These are phyloP conservation scores for Russula virescens DNA, from an alignment of 768 basidiomycete genomes.

Conservation along the genomic window DNA sequence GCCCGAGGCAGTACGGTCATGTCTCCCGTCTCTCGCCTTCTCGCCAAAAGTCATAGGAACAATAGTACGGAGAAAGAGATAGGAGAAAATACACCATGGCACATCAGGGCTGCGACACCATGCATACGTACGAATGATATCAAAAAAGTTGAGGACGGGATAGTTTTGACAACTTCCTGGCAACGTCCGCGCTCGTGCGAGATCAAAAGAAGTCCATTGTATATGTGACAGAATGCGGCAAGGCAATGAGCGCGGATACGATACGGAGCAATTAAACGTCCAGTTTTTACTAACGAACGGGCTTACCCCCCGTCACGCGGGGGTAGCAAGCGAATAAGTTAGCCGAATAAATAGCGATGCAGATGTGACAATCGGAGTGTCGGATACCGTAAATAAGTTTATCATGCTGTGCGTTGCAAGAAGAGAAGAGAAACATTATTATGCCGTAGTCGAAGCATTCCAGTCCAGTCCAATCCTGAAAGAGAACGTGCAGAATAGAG, in stretches of 20 bases:
- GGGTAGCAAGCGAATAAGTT: constrained; percentile 16
- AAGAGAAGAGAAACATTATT: constrained; percentile 11
- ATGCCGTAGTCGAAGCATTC: constrained; percentile 8
- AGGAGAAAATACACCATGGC: background rate
- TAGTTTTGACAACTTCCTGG: background rate
- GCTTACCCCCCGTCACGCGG: background rate
- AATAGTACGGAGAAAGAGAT: too few relatives aligned
- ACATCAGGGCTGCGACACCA: background rate
- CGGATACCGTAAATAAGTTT: constrained; percentile 11
- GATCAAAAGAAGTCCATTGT: background rate
- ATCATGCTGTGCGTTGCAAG: constrained; percentile 8
- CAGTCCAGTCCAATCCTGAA: background rate
- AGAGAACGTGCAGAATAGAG: constrained; percentile 5
- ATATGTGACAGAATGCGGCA: background rate
- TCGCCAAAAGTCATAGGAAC: too few relatives aligned
- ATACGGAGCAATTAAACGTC: constrained; percentile 1
- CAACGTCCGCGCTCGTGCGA: background rate
- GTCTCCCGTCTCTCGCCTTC: too few relatives aligned
- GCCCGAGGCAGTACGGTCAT: too few relatives aligned
- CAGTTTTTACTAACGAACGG: constrained; percentile 10
- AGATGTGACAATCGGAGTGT: constrained; percentile 16
- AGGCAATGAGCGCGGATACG: constrained; percentile 1
- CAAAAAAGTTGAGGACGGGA: background rate
- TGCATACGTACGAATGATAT: constrained; percentile 1
- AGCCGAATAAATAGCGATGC: constrained; percentile 20